A percentile compares a stretch with the other conserved stretches of the same genome.
Conservation (phyloP, 352 stramenopile species). For the Phytopythium oedochilum region DNA sequence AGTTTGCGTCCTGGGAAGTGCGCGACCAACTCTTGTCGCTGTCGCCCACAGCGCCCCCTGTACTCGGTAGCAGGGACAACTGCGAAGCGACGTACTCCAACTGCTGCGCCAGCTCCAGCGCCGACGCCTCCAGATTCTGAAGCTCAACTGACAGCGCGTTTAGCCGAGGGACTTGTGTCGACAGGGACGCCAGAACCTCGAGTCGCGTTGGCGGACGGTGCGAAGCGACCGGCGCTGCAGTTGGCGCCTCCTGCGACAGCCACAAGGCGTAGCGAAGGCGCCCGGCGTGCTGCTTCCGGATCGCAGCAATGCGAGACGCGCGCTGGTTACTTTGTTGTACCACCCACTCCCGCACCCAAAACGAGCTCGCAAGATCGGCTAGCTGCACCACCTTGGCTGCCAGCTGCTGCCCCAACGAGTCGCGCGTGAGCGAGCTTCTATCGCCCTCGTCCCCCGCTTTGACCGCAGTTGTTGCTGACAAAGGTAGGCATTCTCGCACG, state of each 20-base stretch:
- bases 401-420: neutral
- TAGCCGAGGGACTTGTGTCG: slow-evolving; percentile 29
- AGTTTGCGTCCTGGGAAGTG: slow-evolving; percentile 1
- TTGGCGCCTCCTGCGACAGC: slow-evolving; percentile 10
- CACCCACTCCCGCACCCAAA: slow-evolving; percentile 4
- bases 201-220: slow-evolving; percentile 13
- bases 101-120: slow-evolving; percentile 47
- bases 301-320: slow-evolving; percentile 5
- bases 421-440: too few relatives aligned
- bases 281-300: slow-evolving; percentile 17
- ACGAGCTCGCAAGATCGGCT: neutral
- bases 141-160: slow-evolving; percentile 34
- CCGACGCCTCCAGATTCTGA: slow-evolving; percentile 18
- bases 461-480: neutral
- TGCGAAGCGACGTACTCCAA: slow-evolving; percentile 42
- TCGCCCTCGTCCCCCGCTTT: neutral
- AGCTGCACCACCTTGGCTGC: neutral
- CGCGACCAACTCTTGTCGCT: neutral
- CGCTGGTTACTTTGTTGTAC: slow-evolving; percentile 1
- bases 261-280: slow-evolving; percentile 40
- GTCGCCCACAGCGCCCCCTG: neutral
- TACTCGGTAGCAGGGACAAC: slow-evolving; percentile 3
- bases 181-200: slow-evolving; percentile 35
- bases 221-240: neutral
- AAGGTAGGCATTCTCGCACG: neutral